Conservation (phyloP, 129 eudicot genomes). For the Tagetes patula region DNA sequence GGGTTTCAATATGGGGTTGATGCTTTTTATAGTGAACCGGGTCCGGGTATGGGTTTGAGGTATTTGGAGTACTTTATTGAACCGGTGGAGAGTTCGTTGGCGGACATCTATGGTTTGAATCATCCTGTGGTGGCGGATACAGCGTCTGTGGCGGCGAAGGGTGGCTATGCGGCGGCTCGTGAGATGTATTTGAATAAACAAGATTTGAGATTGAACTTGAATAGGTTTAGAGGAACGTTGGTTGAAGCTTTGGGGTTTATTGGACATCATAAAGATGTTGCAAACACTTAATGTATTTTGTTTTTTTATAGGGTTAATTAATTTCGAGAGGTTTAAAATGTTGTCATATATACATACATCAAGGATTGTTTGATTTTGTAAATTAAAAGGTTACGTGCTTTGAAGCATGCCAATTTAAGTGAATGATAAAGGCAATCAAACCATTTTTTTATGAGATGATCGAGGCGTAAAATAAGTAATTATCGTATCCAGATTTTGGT, state of each 20-base stretch:
- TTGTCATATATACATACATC: not conserved
- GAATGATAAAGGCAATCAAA: not conserved
- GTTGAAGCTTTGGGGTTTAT: conserved; percentile 46
- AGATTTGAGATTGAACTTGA: conserved; percentile 51
- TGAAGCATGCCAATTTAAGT: not conserved
- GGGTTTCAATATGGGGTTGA: conserved; percentile 48
- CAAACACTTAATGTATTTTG: not conserved
- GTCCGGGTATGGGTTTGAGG: conserved; percentile 55
- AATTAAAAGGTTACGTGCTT: not conserved
- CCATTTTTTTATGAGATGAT: too few species aligned
- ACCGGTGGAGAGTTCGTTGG: conserved; percentile 70
- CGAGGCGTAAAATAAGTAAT: too few species aligned
- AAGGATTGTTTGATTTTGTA: conserved; percentile 7
- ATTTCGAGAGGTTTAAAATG: not conserved
- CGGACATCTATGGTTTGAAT: conserved; percentile 44
- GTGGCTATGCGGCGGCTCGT: conserved; percentile 45
- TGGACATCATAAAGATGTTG: conserved; percentile 29
- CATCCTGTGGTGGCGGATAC: conserved; percentile 58
- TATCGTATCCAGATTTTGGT: too few species aligned
- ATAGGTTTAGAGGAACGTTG: conserved; percentile 49
- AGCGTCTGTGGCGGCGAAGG: conserved; percentile 41
- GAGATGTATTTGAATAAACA: conserved; percentile 60
- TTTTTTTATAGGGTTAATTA: not conserved
- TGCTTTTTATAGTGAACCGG: conserved; percentile 53
- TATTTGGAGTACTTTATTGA: conserved; percentile 63